Evolutionary conservation across 495 filamentous ascomycete genomes (phyloP).

Genomic region (Amphirosellinia nigrospora): DNA sequence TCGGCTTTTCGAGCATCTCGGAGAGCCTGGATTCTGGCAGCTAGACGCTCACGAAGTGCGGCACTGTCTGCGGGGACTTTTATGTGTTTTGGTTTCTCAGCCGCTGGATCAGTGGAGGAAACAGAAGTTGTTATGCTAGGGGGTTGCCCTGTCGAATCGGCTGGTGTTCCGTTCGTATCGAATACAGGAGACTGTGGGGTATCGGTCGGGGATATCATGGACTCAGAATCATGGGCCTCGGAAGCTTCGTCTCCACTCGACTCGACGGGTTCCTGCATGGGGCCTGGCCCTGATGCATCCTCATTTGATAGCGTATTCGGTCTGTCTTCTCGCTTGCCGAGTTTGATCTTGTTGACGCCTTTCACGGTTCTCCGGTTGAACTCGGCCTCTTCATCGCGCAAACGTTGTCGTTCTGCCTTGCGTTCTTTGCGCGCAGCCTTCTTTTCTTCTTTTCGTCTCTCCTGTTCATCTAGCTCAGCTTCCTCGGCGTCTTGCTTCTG

Average conservation of each 20-base stretch:
- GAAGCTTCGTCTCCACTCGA: conserved; percentile 46
- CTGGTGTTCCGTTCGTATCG: conserved; percentile 60
- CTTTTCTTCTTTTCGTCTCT: conserved; percentile 44
- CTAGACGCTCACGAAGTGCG: conserved; percentile 74
- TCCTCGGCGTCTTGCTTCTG: conserved; percentile 37
- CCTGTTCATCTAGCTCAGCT: conserved; percentile 33
- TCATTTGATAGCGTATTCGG: conserved; percentile 25
- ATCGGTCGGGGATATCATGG: conserved; percentile 57
- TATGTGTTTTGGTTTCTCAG: conserved; percentile 59
- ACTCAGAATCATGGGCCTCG: conserved; percentile 44
- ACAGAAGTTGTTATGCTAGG: conserved; percentile 73
- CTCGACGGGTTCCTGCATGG: conserved; percentile 42
- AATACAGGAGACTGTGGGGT: conserved; percentile 67
- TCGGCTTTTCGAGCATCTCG: conserved; percentile 83
- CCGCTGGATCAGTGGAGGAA: conserved; percentile 66
- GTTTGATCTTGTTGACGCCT: conserved; percentile 43
- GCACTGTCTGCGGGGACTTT: conserved; percentile 68
- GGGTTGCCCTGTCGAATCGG: conserved; percentile 46
- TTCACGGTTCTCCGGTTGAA: conserved; percentile 43
- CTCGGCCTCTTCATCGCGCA: conserved; percentile 50
- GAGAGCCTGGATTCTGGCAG: conserved; percentile 79
- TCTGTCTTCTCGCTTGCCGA: conserved; percentile 34
- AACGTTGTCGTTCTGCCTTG: conserved; percentile 39
- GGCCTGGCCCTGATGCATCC: conserved; percentile 37
- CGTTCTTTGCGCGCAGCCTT: conserved; percentile 42